Percentiles rank a stretch among this genome's conserved stretches.
phyloP scores from a whole-genome alignment of 2,329 filamentous ascomycete species.

The Celoporthe dispersa region DNA sequence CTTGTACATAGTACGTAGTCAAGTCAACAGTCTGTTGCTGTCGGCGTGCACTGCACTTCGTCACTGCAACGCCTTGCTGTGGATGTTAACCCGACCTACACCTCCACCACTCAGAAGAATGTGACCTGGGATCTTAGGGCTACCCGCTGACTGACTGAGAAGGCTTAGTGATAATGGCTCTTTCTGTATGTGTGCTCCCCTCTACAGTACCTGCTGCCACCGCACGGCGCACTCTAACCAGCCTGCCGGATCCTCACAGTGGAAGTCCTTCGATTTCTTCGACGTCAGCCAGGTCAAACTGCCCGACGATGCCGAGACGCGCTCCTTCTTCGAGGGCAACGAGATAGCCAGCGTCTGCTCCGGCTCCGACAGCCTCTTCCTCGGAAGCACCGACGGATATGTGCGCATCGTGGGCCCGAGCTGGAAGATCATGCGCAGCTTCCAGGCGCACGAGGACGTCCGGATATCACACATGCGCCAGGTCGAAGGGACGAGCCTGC shows the following conservation, averaged over 20 bases:
- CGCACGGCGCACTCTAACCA: background rate
- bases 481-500: constrained; percentile 80
- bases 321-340: constrained; percentile 78
- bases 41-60: background rate
- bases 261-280: constrained; percentile 99
- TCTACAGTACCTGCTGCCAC: background rate
- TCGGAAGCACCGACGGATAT: constrained; percentile 82
- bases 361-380: constrained; percentile 86
- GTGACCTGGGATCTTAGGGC: background rate
- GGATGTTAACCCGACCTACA: background rate
- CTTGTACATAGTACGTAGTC: background rate
- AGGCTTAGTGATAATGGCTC: constrained; percentile 13
- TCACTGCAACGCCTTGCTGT: background rate
- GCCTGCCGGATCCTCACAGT: constrained; percentile 56
- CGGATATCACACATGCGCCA: constrained; percentile 92
- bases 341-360: constrained; percentile 84
- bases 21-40: background rate
- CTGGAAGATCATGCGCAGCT: constrained; percentile 86
- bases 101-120: background rate
- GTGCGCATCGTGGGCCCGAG: constrained; percentile 85
- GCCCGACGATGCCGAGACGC: constrained; percentile 73
- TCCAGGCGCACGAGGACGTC: constrained; percentile 81
- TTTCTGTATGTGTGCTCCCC: constrained; percentile 8
- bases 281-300: constrained; percentile 85
- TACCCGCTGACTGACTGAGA: background rate